Conservation (phyloP, 2,329 filamentous ascomycete species). For the Pseudopyricularia cyperi region DNA sequence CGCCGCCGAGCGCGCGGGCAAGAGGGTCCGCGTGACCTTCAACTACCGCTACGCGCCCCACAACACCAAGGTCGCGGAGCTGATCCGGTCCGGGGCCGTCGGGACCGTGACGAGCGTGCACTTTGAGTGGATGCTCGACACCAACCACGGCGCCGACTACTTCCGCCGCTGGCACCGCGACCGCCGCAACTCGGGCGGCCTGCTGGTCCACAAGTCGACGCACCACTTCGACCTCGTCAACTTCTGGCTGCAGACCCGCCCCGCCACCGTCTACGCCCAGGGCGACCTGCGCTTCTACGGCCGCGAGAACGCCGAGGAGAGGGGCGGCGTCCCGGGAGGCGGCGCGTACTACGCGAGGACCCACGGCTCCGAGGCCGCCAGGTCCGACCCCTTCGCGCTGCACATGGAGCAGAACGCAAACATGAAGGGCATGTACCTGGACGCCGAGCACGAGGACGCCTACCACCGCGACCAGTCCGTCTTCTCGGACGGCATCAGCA, state of each 20-base stretch:
- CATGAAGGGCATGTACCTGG: conserved; percentile 45
- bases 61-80: conserved; percentile 44
- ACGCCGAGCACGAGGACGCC: conserved; percentile 49
- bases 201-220: conserved; percentile 49
- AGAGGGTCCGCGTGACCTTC: conserved; percentile 43
- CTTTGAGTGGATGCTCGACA: conserved; percentile 53
- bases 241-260: conserved; percentile 45
- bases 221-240: conserved; percentile 53
- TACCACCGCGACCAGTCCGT: conserved; percentile 51
- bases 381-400: conserved; percentile 44
- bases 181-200: conserved; percentile 43
- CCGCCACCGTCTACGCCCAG: conserved; percentile 42
- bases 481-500: conserved; percentile 49
- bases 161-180: conserved; percentile 52
- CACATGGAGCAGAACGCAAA: conserved; percentile 37
- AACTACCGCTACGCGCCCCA: conserved; percentile 56
- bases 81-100: conserved; percentile 40
- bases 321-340: conserved; percentile 23
- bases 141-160: conserved; percentile 47
- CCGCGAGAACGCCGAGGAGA: conserved; percentile 43
- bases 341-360: conserved; percentile 39
- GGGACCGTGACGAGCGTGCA: conserved; percentile 44
- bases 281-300: conserved; percentile 49
- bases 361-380: conserved; percentile 35
- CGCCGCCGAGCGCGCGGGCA: conserved; percentile 34